Evolutionary conservation across 345 rosid species (phyloP), one percentile per base, ranked within the genome.

Genomic region (Hibiscus syriacus): DNA sequence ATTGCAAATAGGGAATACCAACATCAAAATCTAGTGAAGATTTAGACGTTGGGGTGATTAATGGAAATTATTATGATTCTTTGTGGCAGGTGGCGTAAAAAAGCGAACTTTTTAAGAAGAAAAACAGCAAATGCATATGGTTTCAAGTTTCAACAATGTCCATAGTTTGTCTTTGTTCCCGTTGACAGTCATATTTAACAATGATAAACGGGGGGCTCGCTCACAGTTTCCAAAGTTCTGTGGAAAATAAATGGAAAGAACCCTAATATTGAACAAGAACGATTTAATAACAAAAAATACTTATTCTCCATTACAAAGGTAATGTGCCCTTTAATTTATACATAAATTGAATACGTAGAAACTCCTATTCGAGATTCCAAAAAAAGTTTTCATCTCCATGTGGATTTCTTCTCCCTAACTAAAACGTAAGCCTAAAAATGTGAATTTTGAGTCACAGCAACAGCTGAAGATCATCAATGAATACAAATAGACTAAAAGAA

Each of bases 381-480:
- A 80, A 80, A 77, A 69, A 66, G 79, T 69, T 68, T 1, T 73
- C 78, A 25, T 59, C 64, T 74, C 77, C 79, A 71, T 76, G 83
- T 73, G 85, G 75, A 50, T 43, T 41, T 76, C 72, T 61, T 27
- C 60, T 14, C 67, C 67, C 68, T 72, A 73, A 43, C 55, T 17
- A 26, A 20, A 50, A 50, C 9, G 20, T 3, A 22, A 50, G 8
- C 53, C 32, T 13, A 19, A 43, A n/a, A 43, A 48, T 20, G 61
- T 46, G 41, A 73, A 67, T 22, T 60, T 66, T 22, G 50, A 38
- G 77, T 74, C 70, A 66, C 59, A 70, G 77, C 76, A 66, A 32
- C 67, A 59, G 41, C 32, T 16, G 59, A 70, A 70, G 62, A 64
- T 25, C 58, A 68, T 68, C 26, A 56, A 73, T 34, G 59, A 49